Conservation (phyloP, 192 early-diverging fungal species). For the Phycomyces blakesleeanus region DNA sequence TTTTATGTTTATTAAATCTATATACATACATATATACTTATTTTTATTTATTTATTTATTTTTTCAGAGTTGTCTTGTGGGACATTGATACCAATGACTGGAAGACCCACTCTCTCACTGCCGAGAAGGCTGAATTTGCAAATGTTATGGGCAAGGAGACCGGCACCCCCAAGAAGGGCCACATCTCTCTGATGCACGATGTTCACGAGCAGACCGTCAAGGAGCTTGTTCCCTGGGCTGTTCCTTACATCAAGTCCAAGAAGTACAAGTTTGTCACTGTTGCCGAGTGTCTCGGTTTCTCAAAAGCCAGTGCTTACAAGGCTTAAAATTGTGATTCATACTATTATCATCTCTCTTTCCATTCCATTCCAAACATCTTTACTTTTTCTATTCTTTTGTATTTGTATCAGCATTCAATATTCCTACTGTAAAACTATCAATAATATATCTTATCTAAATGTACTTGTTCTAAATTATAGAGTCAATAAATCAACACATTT, state of each 20-base stretch:
- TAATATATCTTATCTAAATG: not conserved
- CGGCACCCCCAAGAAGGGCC: not conserved
- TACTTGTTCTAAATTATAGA: not conserved
- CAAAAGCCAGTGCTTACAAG: slow-evolving; percentile 11
- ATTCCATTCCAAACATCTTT: slow-evolving; percentile 1
- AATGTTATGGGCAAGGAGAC: slow-evolving; percentile 16
- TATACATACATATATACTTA: not conserved
- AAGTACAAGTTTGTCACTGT: slow-evolving; percentile 47
- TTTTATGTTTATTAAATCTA: not conserved
- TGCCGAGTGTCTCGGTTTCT: slow-evolving; percentile 38
- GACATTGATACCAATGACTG: slow-evolving; percentile 43
- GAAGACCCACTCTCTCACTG: slow-evolving; percentile 13
- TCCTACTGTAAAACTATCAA: not conserved
- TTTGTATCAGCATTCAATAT: not conserved
- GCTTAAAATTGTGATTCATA: slow-evolving; percentile 8
- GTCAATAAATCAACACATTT: not conserved
- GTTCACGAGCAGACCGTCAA: slow-evolving; percentile 31
- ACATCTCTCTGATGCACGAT: slow-evolving; percentile 18
- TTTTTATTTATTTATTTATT: slow-evolving; percentile 1
- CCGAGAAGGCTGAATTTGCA: slow-evolving; percentile 15
- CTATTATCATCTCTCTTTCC: not conserved
- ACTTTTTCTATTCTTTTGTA: slow-evolving; percentile 1
- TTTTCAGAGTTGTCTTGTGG: slow-evolving; percentile 34
- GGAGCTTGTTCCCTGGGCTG: slow-evolving; percentile 39
- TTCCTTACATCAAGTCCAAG: slow-evolving; percentile 30